Conservation (phyloP, 2,329 filamentous ascomycete genomes). For the Botryotinia convoluta region DNA sequence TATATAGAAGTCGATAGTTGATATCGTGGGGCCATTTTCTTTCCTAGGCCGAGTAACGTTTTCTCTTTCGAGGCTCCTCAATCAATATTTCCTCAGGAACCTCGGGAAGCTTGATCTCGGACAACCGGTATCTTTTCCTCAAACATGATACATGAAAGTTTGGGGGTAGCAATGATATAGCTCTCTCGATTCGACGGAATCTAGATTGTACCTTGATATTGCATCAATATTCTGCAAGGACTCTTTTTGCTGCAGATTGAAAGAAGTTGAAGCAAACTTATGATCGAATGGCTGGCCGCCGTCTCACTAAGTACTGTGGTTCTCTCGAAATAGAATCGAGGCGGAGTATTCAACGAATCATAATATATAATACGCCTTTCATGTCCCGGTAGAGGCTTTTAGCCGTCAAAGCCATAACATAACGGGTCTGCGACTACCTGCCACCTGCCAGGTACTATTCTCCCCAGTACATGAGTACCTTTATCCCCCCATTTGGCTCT, state of each 20-base stretch:
- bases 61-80: not conserved
- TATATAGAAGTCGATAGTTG: not conserved
- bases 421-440: not conserved
- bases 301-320: not conserved
- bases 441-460: not conserved
- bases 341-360: slow-evolving; percentile 10
- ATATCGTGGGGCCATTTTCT: not conserved
- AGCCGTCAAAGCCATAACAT: not conserved
- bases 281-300: not conserved
- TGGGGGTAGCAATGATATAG: not conserved
- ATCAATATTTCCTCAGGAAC: not conserved
- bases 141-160: not conserved
- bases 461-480: not conserved
- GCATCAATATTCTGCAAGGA: slow-evolving; percentile 2
- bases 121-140: not conserved
- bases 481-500: not conserved
- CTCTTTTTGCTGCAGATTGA: not conserved
- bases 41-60: not conserved
- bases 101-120: not conserved
- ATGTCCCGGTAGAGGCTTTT: not conserved
- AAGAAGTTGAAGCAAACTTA: not conserved
- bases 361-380: not conserved
- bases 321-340: slow-evolving; percentile 1
- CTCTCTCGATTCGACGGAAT: not conserved
- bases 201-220: not conserved